Conservation (phyloP, 2,329 filamentous ascomycete genomes). For the Sclerotinia subarctica region DNA sequence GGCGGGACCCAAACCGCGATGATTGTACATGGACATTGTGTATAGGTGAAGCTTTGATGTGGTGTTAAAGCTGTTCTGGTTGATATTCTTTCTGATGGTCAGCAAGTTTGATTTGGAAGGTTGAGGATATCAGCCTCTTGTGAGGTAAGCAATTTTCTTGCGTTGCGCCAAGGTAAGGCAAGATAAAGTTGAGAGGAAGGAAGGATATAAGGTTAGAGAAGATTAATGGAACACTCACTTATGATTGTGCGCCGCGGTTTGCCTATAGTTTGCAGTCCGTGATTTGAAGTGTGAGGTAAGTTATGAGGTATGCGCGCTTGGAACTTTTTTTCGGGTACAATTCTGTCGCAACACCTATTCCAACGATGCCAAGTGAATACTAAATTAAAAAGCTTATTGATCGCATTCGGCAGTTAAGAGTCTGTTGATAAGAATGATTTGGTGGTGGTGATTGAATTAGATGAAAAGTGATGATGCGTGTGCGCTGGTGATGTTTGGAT, state of each 20-base stretch:
- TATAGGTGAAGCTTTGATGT: neutral
- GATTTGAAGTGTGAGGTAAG: neutral
- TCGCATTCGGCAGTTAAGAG: constrained; percentile 14
- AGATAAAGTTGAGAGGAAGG: neutral
- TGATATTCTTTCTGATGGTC: neutral
- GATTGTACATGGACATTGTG: constrained; percentile 79
- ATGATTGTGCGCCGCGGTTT: constrained; percentile 1
- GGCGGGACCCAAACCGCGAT: constrained; percentile 75
- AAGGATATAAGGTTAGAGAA: neutral
- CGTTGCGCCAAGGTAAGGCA: constrained; percentile 2
- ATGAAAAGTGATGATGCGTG: neutral
- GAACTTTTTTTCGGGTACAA: neutral
- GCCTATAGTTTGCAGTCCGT: neutral
- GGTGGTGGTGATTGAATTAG: neutral
- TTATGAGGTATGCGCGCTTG: constrained; percentile 7
- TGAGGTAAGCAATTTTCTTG: neutral
- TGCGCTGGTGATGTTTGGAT: neutral
- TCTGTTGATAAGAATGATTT: neutral
- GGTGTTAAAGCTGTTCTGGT: neutral
- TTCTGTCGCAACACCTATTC: constrained; percentile 12
- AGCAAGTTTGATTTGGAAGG: neutral
- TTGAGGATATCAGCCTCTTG: neutral
- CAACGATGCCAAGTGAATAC: constrained; percentile 12
- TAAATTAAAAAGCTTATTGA: constrained; percentile 1
- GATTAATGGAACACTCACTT: neutral